Percentiles rank a stretch among this genome's conserved stretches.
phyloP scores from a whole-genome alignment of 768 basidiomycete genomes.

The Epithele typhae region DNA sequence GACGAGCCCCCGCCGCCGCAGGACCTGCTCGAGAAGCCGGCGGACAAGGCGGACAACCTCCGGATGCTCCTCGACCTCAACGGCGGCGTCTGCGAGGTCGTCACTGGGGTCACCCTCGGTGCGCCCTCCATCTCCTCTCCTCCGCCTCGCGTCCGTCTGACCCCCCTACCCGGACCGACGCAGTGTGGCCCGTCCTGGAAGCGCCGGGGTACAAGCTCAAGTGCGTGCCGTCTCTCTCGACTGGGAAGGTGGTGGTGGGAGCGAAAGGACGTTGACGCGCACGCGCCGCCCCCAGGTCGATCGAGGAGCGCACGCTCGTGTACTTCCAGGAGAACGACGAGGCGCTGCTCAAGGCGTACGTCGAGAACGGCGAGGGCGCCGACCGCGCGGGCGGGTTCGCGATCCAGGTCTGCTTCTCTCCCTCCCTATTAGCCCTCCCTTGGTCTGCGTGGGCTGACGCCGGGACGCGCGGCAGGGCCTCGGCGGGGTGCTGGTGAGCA shows the following conservation, averaged over 20 bases:
- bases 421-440: neutral
- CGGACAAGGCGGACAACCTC: slow-evolving; percentile 71
- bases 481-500: slow-evolving; percentile 76
- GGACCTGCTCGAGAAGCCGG: slow-evolving; percentile 88
- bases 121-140: too few relatives aligned
- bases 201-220: slow-evolving; percentile 74
- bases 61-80: slow-evolving; percentile 87
- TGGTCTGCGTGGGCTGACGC: neutral
- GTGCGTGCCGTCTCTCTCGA: slow-evolving; percentile 31
- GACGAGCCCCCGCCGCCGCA: slow-evolving; percentile 49
- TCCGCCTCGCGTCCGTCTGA: neutral
- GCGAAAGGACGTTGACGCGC: too few relatives aligned
- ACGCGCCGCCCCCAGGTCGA: slow-evolving; percentile 44
- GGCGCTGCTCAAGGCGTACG: slow-evolving; percentile 70
- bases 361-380: slow-evolving; percentile 77
- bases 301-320: slow-evolving; percentile 80
- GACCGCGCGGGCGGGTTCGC: slow-evolving; percentile 95
- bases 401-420: slow-evolving; percentile 57
- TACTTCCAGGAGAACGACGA: slow-evolving; percentile 64
- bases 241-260: too few relatives aligned
- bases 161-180: too few relatives aligned
- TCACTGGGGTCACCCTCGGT: slow-evolving; percentile 88
- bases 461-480: slow-evolving; percentile 49
- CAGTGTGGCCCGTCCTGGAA: slow-evolving; percentile 71
- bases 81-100: slow-evolving; percentile 84